Evolutionary conservation across 805 yeast species (phyloP).

Genomic region (Nakazawaea ishiwadae): DNA sequence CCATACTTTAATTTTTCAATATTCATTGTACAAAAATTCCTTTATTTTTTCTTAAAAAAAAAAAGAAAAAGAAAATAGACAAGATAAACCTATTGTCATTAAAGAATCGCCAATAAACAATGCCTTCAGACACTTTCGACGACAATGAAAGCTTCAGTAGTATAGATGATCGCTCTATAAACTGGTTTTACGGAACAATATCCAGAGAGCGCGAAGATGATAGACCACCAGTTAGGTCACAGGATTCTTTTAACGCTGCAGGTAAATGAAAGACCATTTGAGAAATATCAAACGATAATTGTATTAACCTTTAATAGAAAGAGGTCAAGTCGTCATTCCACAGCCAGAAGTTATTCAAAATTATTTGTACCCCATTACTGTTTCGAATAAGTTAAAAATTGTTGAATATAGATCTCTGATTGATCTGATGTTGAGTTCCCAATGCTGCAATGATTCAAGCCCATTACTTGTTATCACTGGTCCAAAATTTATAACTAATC

Average conservation of each 20-base stretch:
- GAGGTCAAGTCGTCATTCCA: constrained; percentile 32
- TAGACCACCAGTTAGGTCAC: constrained; percentile 15
- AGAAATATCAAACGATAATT: neutral
- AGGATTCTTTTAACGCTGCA: constrained; percentile 20
- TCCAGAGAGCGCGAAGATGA: constrained; percentile 7
- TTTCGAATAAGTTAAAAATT: constrained; percentile 24
- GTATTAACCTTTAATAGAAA: constrained; percentile 19
- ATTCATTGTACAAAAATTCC: neutral
- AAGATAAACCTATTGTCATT: neutral
- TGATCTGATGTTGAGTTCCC: constrained; percentile 15
- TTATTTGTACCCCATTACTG: constrained; percentile 31
- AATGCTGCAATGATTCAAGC: neutral
- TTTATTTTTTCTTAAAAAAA: too few species aligned
- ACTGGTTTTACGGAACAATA: constrained; percentile 27
- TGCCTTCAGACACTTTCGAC: neutral
- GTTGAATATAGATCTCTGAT: constrained; percentile 26
- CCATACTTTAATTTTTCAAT: neutral
- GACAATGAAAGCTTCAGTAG: too few species aligned
- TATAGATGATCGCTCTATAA: constrained; percentile 32
- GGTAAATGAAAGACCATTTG: constrained; percentile 15
- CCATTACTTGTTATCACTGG: constrained; percentile 36
- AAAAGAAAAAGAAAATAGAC: neutral
- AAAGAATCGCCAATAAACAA: neutral
- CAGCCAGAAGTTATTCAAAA: constrained; percentile 41
- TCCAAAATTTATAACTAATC: constrained; percentile 28